A percentile compares a stretch with the other conserved stretches of the same genome.
phyloP scores from a whole-genome alignment of 805 yeast species.

The Starmerella cellae region DNA sequence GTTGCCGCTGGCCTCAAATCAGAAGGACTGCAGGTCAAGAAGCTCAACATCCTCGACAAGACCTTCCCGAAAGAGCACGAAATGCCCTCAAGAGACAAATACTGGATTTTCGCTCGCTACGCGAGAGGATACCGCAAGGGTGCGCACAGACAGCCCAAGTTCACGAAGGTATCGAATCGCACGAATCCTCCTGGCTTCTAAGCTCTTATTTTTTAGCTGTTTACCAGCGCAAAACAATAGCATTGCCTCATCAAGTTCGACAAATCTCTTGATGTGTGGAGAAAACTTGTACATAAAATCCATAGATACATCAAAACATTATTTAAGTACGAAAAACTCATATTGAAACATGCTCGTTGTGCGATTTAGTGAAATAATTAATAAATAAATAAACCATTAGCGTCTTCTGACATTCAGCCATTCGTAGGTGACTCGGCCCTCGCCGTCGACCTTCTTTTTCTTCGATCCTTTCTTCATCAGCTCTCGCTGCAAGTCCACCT shows the following conservation, averaged over 20 bases:
- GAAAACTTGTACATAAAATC: conserved; percentile 2
- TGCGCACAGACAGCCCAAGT: conserved; percentile 64
- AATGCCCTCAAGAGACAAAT: conserved; percentile 73
- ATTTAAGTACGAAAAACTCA: no score
- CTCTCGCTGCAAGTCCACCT: conserved; percentile 68
- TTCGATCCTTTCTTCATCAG: conserved; percentile 83
- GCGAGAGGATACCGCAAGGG: conserved; percentile 74
- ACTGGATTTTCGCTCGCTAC: conserved; percentile 68
- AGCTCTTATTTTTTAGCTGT: background rate
- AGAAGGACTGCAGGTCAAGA: conserved; percentile 27
- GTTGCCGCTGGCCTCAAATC: conserved; percentile 39
- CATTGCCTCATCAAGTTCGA: no score
- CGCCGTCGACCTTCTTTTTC: conserved; percentile 52
- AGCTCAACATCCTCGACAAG: conserved; percentile 30
- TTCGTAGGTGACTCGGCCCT: conserved; percentile 61
- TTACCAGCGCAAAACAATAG: no score
- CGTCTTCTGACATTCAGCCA: conserved; percentile 54
- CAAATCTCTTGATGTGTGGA: no score
- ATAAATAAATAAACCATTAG: conserved; percentile 13
- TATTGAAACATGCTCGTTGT: background rate
- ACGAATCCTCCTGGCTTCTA: conserved; percentile 62
- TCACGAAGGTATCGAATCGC: conserved; percentile 77
- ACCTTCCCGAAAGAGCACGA: conserved; percentile 64
- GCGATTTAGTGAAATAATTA: background rate
- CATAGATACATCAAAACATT: no score